Percentiles rank a stretch among this genome's conserved stretches.
phyloP scores from a whole-genome alignment of 495 filamentous ascomycete genomes.

The Xylaria cubensis region DNA sequence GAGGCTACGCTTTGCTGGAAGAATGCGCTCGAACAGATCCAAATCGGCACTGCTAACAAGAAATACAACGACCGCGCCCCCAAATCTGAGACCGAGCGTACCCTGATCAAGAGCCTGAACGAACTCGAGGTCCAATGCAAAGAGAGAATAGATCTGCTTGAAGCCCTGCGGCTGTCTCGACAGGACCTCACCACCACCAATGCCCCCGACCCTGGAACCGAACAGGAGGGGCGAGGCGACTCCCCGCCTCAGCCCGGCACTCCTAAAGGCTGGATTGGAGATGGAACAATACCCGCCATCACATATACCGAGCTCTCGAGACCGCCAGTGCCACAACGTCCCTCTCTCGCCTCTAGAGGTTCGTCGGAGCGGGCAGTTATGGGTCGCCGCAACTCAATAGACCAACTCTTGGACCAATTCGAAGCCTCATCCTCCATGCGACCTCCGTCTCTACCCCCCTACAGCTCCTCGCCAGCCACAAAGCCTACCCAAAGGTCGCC shows the following conservation, averaged over 20 bases:
- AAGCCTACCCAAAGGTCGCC: conserved; percentile 64
- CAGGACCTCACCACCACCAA: conserved; percentile 56
- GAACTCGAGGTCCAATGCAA: conserved; percentile 92
- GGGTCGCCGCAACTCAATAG: conserved; percentile 34
- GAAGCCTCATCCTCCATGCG: conserved; percentile 44
- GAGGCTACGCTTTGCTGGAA: conserved; percentile 95
- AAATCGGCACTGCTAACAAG: conserved; percentile 82
- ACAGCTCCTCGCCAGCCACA: conserved; percentile 39
- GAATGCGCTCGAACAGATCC: conserved; percentile 87
- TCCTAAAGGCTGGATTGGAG: conserved; percentile 69
- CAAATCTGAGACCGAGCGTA: conserved; percentile 83
- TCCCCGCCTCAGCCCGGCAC: conserved; percentile 31
- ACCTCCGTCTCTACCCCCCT: conserved; percentile 38
- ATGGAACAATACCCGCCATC: conserved; percentile 80
- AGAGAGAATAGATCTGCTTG: conserved; percentile 87
- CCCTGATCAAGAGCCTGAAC: conserved; percentile 78
- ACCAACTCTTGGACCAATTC: conserved; percentile 33
- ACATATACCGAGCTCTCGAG: conserved; percentile 78
- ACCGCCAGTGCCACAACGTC: conserved; percentile 68
- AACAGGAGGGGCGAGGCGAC: conserved; percentile 35
- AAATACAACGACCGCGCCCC: conserved; percentile 69
- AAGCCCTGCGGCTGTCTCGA: conserved; percentile 79
- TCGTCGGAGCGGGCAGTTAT: conserved; percentile 57
- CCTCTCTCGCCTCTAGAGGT: conserved; percentile 55
- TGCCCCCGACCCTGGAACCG: conserved; percentile 11